Conservation (phyloP, 495 filamentous ascomycete genomes). For the Thermothielavioides terrestris region DNA sequence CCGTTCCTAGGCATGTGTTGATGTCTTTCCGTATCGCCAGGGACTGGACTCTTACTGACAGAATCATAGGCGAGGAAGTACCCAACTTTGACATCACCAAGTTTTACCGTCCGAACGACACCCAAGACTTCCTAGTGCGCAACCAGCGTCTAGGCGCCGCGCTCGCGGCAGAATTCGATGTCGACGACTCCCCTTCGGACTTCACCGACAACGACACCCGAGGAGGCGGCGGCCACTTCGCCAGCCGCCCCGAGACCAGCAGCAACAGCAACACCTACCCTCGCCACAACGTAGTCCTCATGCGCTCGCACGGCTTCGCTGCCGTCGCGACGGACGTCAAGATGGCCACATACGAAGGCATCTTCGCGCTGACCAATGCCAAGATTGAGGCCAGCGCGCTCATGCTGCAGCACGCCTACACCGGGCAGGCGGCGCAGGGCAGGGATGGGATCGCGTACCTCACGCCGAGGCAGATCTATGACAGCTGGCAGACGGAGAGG, state of each 20-base stretch:
- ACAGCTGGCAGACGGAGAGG: slow-evolving; percentile 16
- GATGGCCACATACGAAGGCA: slow-evolving; percentile 32
- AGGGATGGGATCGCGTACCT: slow-evolving; percentile 18
- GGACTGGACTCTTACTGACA: slow-evolving; percentile 10
- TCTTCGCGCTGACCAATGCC: slow-evolving; percentile 43
- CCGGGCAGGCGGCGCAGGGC: slow-evolving; percentile 8
- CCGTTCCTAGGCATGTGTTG: slow-evolving; percentile 32
- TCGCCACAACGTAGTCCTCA: slow-evolving; percentile 34
- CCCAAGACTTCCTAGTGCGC: background rate
- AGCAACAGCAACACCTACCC: slow-evolving; percentile 14
- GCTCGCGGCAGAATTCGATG: background rate
- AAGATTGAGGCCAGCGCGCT: slow-evolving; percentile 30
- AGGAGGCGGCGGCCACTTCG: background rate
- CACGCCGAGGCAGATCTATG: slow-evolving; percentile 20
- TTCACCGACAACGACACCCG: background rate
- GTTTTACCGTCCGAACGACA: background rate
- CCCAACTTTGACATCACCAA: slow-evolving; percentile 1
- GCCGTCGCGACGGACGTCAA: slow-evolving; percentile 30
- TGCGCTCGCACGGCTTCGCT: slow-evolving; percentile 44
- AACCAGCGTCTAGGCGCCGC: background rate
- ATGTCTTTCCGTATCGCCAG: slow-evolving; percentile 32
- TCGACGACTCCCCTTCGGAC: background rate
- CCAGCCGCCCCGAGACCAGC: slow-evolving; percentile 30
- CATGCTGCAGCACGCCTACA: background rate
- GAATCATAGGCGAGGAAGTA: background rate